phyloP scores from a whole-genome alignment of 352 stramenopile species.

The Phytophthora niederhauseri region DNA sequence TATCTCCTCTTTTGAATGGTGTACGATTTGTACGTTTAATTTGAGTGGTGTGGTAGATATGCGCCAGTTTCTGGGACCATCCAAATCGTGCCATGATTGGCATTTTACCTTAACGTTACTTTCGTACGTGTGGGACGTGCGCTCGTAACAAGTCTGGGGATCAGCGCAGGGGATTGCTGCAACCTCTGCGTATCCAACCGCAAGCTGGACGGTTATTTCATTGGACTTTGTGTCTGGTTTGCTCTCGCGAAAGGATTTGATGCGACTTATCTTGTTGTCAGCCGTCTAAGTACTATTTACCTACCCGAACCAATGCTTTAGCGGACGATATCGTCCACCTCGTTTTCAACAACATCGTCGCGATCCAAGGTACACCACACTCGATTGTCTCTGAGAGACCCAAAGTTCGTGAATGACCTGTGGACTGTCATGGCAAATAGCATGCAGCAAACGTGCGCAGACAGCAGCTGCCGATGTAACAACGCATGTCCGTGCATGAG shows the following conservation, averaged over 20 bases:
- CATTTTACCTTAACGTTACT: no score
- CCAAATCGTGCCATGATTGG: no score
- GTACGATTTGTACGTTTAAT: no score
- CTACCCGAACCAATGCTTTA: not conserved
- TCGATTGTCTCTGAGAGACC: not conserved
- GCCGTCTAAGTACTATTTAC: conserved; percentile 2
- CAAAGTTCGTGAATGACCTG: not conserved
- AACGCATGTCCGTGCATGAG: no score
- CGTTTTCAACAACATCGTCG: conserved; percentile 3
- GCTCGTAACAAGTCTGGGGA: not conserved
- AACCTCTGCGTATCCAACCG: not conserved
- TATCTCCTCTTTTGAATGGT: no score
- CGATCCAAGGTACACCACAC: not conserved
- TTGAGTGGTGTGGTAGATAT: no score
- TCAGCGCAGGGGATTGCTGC: not conserved
- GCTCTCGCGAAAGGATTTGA: conserved; percentile 4
- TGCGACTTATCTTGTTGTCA: not conserved
- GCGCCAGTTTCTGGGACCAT: no score
- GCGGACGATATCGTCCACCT: not conserved
- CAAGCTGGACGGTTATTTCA: not conserved
- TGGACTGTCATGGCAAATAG: no score
- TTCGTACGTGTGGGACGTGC: not conserved
- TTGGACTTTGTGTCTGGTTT: not conserved
- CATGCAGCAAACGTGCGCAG: no score
- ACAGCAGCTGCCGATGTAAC: no score